Percentiles rank a stretch among this genome's conserved stretches.
These are phyloP conservation scores for Sphaerulina vaccinii DNA, from an alignment of 2,329 filamentous ascomycete genomes.

Conservation along the genomic window DNA sequence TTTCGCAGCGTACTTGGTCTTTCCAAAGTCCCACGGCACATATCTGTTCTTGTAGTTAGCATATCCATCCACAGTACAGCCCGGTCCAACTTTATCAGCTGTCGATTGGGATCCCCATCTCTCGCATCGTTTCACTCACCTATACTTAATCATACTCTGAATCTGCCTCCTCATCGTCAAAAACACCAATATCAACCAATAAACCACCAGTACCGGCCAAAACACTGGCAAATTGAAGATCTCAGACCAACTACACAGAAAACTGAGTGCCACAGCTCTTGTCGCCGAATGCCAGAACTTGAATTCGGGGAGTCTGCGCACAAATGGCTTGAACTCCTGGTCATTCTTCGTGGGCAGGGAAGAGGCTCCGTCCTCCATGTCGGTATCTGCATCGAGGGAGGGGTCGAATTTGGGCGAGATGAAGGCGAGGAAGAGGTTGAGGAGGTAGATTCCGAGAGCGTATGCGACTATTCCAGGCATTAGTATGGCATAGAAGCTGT, in stretches of 20 bases:
- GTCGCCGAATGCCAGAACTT: conserved; percentile 99
- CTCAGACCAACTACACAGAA: conserved; percentile 87
- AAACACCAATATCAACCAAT: conserved; percentile 96
- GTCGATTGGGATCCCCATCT: too few species aligned
- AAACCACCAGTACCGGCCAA: conserved; percentile 97
- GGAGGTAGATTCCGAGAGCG: conserved; percentile 95
- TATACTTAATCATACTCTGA: conserved; percentile 99
- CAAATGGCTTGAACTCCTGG: conserved; percentile 97
- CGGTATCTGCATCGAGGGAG: conserved; percentile 89
- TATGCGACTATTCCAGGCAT: conserved; percentile 70
- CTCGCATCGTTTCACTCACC: conserved; percentile 63
- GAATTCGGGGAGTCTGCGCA: conserved; percentile 93
- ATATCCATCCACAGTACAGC: not conserved
- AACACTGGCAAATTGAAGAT: conserved; percentile 97
- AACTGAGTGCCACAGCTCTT: conserved; percentile 76
- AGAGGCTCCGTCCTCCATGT: conserved; percentile 85
- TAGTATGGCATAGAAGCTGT: not conserved
- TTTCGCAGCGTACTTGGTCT: conserved; percentile 39
- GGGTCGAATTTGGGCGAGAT: conserved; percentile 98
- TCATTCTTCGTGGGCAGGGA: conserved; percentile 90
- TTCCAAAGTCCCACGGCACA: conserved; percentile 43
- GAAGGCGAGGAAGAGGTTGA: conserved; percentile 98
- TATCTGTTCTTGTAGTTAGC: conserved; percentile 34
- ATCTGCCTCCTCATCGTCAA: conserved; percentile 99
- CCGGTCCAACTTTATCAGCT: not conserved